These are phyloP conservation scores for Ambrosia trifida DNA, from an alignment of 129 eudicot species.

Conservation along the genomic window DNA sequence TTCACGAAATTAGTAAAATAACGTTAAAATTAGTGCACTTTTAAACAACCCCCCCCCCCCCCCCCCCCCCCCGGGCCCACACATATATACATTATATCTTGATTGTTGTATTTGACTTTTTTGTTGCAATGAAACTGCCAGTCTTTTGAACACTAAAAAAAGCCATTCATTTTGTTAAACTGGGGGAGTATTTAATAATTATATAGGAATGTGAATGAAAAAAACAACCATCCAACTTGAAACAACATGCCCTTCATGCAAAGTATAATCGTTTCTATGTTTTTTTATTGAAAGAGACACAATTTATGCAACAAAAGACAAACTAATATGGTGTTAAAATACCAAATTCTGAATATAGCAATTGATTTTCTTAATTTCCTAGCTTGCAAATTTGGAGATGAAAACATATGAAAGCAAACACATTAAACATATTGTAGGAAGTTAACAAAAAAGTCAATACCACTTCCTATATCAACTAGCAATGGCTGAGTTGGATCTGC, in stretches of 20 bases:
- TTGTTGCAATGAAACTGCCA: not conserved
- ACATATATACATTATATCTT: too few relatives aligned
- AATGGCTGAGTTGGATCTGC: slow-evolving; percentile 65
- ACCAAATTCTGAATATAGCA: not conserved
- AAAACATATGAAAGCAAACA: not conserved
- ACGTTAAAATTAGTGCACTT: too few relatives aligned
- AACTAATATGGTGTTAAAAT: not conserved
- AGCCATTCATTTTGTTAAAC: not conserved
- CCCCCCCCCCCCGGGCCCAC: too few relatives aligned
- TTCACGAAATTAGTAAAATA: too few relatives aligned
- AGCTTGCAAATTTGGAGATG: slow-evolving; percentile 13
- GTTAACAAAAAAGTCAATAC: slow-evolving; percentile 42
- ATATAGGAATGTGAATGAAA: not conserved
- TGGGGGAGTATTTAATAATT: not conserved
- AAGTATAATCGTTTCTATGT: not conserved
- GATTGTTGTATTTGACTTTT: not conserved
- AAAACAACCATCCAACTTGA: not conserved
- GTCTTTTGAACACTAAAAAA: too few relatives aligned
- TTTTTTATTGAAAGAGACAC: slow-evolving; percentile 5
- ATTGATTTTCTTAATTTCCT: not conserved
- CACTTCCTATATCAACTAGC: slow-evolving; percentile 87
- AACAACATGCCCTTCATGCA: not conserved
- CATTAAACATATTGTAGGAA: not conserved
- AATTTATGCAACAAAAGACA: slow-evolving; percentile 3
- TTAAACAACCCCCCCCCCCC: too few relatives aligned